A percentile compares a stretch with the other conserved stretches of the same genome.
Conservation (phyloP, 495 filamentous ascomycete species). For the Eremomyces bilateralis region DNA sequence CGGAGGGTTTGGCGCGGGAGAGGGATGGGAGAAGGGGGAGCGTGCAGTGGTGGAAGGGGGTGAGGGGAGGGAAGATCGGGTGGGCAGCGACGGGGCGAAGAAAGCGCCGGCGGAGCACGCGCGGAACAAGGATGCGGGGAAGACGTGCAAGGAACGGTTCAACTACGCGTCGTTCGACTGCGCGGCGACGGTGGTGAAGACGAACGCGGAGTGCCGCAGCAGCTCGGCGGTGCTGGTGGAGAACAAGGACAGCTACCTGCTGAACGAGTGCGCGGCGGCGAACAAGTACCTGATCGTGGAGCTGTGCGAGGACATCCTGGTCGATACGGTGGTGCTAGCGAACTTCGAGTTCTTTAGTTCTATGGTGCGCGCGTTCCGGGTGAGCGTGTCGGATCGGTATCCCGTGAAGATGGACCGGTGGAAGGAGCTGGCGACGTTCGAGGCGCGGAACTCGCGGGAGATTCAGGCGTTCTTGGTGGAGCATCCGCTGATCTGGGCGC, state of each 20-base stretch:
- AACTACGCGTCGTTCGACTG: constrained; percentile 96
- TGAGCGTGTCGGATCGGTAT: constrained; percentile 82
- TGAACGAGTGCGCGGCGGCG: constrained; percentile 65
- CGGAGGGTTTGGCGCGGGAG: constrained; percentile 32
- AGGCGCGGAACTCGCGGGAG: constrained; percentile 76
- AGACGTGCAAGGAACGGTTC: constrained; percentile 84
- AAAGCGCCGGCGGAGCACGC: constrained; percentile 26
- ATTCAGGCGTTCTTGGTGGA: constrained; percentile 85
- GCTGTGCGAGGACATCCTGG: constrained; percentile 72
- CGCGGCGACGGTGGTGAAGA: constrained; percentile 81
- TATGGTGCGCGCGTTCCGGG: constrained; percentile 74
- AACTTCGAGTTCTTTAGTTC: constrained; percentile 99
- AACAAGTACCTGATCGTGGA: constrained; percentile 93
- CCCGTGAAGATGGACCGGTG: constrained; percentile 83
- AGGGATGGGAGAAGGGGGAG: neutral
- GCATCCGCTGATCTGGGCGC: constrained; percentile 86
- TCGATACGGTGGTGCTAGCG: constrained; percentile 86
- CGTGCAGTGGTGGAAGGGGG: constrained; percentile 11
- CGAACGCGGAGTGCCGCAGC: constrained; percentile 61
- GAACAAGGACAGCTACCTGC: constrained; percentile 97
- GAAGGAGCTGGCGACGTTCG: constrained; percentile 71
- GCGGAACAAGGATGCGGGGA: constrained; percentile 78
- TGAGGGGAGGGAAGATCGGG: constrained; percentile 1
- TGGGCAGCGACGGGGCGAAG: constrained; percentile 16
- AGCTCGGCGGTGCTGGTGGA: constrained; percentile 74